These are phyloP conservation scores for Mucor sp. DNA, from an alignment of 371 early-diverging fungal species.

Conservation along the genomic window DNA sequence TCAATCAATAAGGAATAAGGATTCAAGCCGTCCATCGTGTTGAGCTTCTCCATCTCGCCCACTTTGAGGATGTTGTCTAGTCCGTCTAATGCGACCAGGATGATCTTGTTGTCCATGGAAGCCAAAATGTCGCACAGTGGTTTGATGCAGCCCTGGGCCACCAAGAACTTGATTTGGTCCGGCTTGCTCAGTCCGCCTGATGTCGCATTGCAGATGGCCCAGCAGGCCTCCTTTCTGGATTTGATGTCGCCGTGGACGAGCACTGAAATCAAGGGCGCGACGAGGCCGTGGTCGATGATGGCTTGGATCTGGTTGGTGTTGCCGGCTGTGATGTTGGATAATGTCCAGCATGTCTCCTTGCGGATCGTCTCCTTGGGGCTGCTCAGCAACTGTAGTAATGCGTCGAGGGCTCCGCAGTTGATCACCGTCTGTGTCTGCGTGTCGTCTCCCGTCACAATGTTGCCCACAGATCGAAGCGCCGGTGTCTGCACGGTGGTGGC, in stretches of 20 bases:
- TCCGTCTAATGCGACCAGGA: conserved; percentile 87
- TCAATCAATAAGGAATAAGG: conserved; percentile 86
- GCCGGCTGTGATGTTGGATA: conserved; percentile 99
- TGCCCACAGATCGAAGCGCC: conserved; percentile 98
- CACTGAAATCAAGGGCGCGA: conserved; percentile 89
- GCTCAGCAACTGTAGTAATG: conserved; percentile 76
- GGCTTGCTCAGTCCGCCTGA: conserved; percentile 78
- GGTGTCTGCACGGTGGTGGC: conserved; percentile 93
- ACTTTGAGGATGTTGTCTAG: conserved; percentile 81
- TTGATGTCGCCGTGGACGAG: conserved; percentile 66
- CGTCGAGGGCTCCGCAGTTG: conserved; percentile 83
- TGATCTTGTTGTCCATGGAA: conserved; percentile 78
- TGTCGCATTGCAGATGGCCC: conserved; percentile 95
- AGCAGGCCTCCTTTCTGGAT: conserved; percentile 75
- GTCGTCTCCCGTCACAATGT: conserved; percentile 99
- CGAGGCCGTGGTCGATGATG: conserved; percentile 92
- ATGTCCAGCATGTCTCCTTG: conserved; percentile 99
- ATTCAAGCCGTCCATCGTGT: conserved; percentile 67
- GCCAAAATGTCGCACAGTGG: conserved; percentile 85
- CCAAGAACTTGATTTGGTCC: conserved; percentile 79
- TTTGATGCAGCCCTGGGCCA: conserved; percentile 78
- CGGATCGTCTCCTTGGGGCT: conserved; percentile 92
- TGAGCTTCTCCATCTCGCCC: conserved; percentile 47
- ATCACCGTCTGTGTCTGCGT: conserved; percentile 95
- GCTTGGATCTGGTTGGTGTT: conserved; percentile 92